Evolutionary conservation across 2,329 filamentous ascomycete species (phyloP).

Genomic region (Ampelomyces quisqualis): DNA sequence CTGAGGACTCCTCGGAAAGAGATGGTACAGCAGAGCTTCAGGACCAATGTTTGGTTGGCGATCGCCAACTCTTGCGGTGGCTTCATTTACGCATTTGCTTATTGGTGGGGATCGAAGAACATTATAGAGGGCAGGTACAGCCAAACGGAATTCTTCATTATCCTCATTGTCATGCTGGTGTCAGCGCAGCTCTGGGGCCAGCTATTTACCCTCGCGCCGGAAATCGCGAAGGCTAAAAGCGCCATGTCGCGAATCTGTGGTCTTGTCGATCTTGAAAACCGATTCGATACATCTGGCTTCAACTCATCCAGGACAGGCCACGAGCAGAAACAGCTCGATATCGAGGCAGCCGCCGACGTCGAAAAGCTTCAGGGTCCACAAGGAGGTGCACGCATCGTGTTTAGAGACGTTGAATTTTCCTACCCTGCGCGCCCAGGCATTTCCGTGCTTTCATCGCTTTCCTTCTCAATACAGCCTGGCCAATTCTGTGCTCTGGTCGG

Average conservation of each 20-base stretch:
- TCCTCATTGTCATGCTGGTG: slow-evolving; percentile 69
- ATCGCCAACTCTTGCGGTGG: slow-evolving; percentile 63
- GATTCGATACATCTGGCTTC: slow-evolving; percentile 69
- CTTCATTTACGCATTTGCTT: slow-evolving; percentile 71
- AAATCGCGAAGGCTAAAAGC: slow-evolving; percentile 66
- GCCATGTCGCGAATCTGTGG: slow-evolving; percentile 79
- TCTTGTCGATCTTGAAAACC: slow-evolving; percentile 43
- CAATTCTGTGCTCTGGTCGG: slow-evolving; percentile 66
- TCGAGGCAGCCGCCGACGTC: slow-evolving; percentile 35
- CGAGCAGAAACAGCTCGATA: slow-evolving; percentile 49
- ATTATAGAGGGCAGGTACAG: slow-evolving; percentile 67
- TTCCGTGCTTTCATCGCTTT: slow-evolving; percentile 58
- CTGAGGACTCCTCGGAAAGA: slow-evolving; percentile 52
- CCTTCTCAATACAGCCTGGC: slow-evolving; percentile 58
- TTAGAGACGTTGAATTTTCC: slow-evolving; percentile 63
- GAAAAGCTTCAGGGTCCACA: slow-evolving; percentile 69
- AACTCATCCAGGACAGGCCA: slow-evolving; percentile 77
- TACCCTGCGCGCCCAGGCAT: slow-evolving; percentile 65
- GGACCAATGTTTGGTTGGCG: slow-evolving; percentile 62
- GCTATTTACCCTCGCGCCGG: slow-evolving; percentile 72
- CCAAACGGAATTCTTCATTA: slow-evolving; percentile 71
- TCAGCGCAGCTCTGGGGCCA: slow-evolving; percentile 72
- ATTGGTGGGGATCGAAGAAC: slow-evolving; percentile 76
- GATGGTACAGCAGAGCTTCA: slow-evolving; percentile 51
- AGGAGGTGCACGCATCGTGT: slow-evolving; percentile 50